A percentile compares a stretch with the other conserved stretches of the same genome.
These are phyloP conservation scores for Xylaria sp. DNA, from an alignment of 2,329 filamentous ascomycete species.

Conservation along the genomic window DNA sequence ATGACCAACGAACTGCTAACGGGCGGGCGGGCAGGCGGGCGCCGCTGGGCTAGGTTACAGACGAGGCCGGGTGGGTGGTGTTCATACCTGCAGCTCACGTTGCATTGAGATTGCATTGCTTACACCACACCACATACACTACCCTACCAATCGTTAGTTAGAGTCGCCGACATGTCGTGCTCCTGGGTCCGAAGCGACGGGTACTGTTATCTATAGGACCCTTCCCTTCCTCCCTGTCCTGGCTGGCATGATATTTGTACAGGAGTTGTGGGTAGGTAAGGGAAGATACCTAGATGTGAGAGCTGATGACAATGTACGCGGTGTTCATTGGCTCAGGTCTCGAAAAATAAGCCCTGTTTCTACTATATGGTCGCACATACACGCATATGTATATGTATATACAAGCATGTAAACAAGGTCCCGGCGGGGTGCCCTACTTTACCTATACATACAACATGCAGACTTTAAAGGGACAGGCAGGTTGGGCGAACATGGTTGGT, in stretches of 20 bases:
- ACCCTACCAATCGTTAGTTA: not conserved
- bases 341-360: not conserved
- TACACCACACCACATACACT: not conserved
- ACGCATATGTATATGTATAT: not conserved
- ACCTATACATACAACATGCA: not conserved
- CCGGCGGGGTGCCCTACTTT: not conserved
- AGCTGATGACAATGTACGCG: not conserved
- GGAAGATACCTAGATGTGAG: not conserved
- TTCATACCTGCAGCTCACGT: slow-evolving; percentile 31
- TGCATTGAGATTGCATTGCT: slow-evolving; percentile 25
- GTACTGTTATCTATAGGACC: not conserved
- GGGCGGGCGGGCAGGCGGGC: not conserved
- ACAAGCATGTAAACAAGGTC: not conserved
- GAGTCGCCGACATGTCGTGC: not conserved
- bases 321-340: not conserved
- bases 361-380: not conserved
- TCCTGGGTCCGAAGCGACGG: slow-evolving; percentile 6
- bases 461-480: not conserved
- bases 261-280: not conserved
- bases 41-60: slow-evolving; percentile 8
- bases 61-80: slow-evolving; percentile 15
- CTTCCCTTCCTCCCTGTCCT: too few species aligned
- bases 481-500: not conserved
- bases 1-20: not conserved
- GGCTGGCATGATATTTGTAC: too few species aligned